These are phyloP conservation scores for Penicillium sp. DNA, from an alignment of 2,329 filamentous ascomycete genomes.

Conservation along the genomic window DNA sequence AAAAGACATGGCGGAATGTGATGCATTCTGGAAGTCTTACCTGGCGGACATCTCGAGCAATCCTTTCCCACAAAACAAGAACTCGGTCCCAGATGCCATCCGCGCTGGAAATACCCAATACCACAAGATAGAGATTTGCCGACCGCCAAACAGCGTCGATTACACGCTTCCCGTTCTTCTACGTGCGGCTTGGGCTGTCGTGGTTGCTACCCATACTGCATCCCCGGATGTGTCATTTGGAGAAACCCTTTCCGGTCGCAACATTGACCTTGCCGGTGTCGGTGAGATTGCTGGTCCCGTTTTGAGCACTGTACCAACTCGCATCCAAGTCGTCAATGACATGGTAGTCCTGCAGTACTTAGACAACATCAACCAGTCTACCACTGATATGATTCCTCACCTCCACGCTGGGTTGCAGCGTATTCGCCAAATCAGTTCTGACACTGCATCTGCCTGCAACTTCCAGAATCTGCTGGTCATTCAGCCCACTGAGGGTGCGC, in stretches of 20 bases:
- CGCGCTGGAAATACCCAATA: slow-evolving; percentile 27
- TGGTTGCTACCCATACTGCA: slow-evolving; percentile 51
- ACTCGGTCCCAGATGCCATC: slow-evolving; percentile 18
- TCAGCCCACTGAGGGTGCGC: slow-evolving; percentile 29
- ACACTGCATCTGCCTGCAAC: slow-evolving; percentile 46
- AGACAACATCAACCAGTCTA: slow-evolving; percentile 56
- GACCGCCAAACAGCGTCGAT: slow-evolving; percentile 18
- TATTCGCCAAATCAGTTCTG: slow-evolving; percentile 54
- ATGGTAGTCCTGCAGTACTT: slow-evolving; percentile 52
- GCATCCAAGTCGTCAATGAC: slow-evolving; percentile 40
- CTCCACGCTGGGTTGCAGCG: slow-evolving; percentile 61
- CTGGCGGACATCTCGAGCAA: slow-evolving; percentile 26
- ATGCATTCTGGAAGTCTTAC: slow-evolving; percentile 35
- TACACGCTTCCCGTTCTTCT: slow-evolving; percentile 52
- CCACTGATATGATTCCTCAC: slow-evolving; percentile 59
- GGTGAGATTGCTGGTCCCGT: slow-evolving; percentile 50
- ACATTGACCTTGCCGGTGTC: slow-evolving; percentile 51
- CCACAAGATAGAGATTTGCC: slow-evolving; percentile 24
- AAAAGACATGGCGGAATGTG: slow-evolving; percentile 28
- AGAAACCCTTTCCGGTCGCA: slow-evolving; percentile 55
- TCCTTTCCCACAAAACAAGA: slow-evolving; percentile 31
- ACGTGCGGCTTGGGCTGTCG: slow-evolving; percentile 54
- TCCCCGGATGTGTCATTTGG: slow-evolving; percentile 54
- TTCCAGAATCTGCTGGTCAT: slow-evolving; percentile 51
- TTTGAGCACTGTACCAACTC: slow-evolving; percentile 37